Conservation (phyloP, 176 grass and related monocot species). For the Phoenix roebelenii region DNA sequence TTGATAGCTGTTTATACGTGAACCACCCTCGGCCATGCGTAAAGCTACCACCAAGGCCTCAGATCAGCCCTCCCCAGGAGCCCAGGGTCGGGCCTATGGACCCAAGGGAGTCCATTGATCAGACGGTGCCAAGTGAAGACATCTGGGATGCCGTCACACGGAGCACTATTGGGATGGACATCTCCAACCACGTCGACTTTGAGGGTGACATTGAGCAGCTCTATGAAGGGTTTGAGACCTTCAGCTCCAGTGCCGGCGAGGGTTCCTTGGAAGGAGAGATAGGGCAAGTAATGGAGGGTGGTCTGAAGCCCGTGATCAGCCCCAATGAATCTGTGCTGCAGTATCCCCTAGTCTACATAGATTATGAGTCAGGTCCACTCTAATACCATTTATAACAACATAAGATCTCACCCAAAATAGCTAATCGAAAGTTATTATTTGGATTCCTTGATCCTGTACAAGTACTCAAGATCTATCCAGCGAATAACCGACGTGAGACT, state of each 20-base stretch:
- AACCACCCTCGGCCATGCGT: conserved; percentile 14
- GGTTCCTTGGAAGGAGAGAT: conserved; percentile 13
- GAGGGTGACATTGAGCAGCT: conserved; percentile 25
- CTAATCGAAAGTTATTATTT: too few relatives aligned
- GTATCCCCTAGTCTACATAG: too few relatives aligned
- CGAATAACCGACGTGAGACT: too few relatives aligned
- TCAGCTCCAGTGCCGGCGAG: too few relatives aligned
- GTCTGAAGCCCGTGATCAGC: neutral
- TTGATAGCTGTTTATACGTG: conserved; percentile 16
- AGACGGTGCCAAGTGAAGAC: neutral
- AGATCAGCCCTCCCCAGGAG: neutral
- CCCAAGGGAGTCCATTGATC: neutral
- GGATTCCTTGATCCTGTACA: too few relatives aligned
- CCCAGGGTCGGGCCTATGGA: conserved; percentile 8
- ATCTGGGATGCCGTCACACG: conserved; percentile 25
- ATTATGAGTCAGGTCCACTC: too few relatives aligned
- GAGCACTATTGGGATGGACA: conserved; percentile 33
- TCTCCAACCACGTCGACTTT: conserved; percentile 22
- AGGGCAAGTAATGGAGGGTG: conserved; percentile 2
- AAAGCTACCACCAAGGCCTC: neutral
- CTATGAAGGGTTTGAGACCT: conserved; percentile 23
- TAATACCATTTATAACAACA: too few relatives aligned
- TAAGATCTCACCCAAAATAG: too few relatives aligned
- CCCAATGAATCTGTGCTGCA: too few relatives aligned
- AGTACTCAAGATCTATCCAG: too few relatives aligned